Conservation (phyloP, 2,329 filamentous ascomycete genomes). For the Calcarisporium arbuscula region DNA sequence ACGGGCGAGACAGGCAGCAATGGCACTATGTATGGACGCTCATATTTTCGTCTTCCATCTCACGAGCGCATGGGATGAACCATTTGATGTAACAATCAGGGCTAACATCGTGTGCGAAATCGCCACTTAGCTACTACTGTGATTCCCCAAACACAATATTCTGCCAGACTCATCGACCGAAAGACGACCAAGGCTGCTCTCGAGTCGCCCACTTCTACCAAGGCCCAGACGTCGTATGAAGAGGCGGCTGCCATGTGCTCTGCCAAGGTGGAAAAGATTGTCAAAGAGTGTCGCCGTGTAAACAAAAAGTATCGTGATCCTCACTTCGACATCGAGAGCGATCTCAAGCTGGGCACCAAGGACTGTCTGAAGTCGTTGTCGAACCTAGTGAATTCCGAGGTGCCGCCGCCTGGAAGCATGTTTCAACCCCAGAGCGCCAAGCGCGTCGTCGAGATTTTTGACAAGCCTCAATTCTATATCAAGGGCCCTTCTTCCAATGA, state of each 20-base stretch:
- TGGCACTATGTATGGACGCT: not conserved
- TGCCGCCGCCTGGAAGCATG: constrained; percentile 16
- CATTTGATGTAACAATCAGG: too few species aligned
- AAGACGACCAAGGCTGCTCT: constrained; percentile 44
- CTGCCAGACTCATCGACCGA: constrained; percentile 52
- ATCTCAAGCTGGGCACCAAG: constrained; percentile 54
- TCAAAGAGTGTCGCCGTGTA: constrained; percentile 61
- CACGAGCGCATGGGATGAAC: not conserved
- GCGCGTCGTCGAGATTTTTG: constrained; percentile 69
- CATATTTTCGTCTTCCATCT: not conserved
- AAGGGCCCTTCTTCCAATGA: constrained; percentile 72
- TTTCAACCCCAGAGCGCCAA: constrained; percentile 53
- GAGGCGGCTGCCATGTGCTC: constrained; percentile 64
- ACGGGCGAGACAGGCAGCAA: not conserved
- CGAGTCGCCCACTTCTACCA: constrained; percentile 36
- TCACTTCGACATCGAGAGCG: constrained; percentile 79
- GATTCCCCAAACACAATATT: constrained; percentile 62
- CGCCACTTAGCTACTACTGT: constrained; percentile 61
- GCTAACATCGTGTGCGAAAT: too few species aligned
- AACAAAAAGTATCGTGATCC: constrained; percentile 83
- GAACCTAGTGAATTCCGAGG: constrained; percentile 21
- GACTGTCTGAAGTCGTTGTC: constrained; percentile 43
- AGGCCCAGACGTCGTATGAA: constrained; percentile 62
- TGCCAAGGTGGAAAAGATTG: constrained; percentile 56
- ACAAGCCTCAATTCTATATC: constrained; percentile 68